Evolutionary conservation across 2,329 filamentous ascomycete genomes (phyloP).

Genomic region (Fusarium sulawesiense): DNA sequence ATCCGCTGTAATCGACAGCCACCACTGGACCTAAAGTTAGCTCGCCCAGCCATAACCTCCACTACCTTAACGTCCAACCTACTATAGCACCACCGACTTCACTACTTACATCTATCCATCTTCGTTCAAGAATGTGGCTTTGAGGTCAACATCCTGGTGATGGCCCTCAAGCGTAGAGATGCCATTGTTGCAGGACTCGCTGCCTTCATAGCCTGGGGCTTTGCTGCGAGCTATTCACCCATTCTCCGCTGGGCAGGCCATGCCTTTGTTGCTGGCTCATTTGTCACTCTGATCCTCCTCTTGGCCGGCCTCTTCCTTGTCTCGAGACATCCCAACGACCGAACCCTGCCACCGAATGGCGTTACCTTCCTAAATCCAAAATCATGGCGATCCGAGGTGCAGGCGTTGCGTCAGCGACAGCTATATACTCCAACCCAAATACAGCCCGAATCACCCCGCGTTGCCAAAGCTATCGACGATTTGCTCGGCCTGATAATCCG

Average conservation of each 20-base stretch:
- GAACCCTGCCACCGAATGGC: slow-evolving; percentile 56
- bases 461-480: slow-evolving; percentile 84
- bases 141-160: slow-evolving; percentile 53
- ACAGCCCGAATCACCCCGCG: slow-evolving; percentile 78
- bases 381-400: slow-evolving; percentile 77
- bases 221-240: slow-evolving; percentile 84
- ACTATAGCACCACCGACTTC: slow-evolving; percentile 13
- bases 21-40: slow-evolving; percentile 17
- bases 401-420: slow-evolving; percentile 72
- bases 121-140: slow-evolving; percentile 49
- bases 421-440: slow-evolving; percentile 76
- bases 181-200: slow-evolving; percentile 74
- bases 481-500: slow-evolving; percentile 80
- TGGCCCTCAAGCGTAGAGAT: slow-evolving; percentile 81
- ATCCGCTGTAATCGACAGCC: slow-evolving; percentile 43
- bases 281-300: slow-evolving; percentile 66
- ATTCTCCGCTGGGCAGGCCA: slow-evolving; percentile 85
- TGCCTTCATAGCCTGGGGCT: slow-evolving; percentile 88
- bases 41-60: slow-evolving; percentile 12
- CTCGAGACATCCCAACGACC: slow-evolving; percentile 62
- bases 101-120: slow-evolving; percentile 37
- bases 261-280: slow-evolving; percentile 78
- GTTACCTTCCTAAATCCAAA: slow-evolving; percentile 70
- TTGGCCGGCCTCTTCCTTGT: slow-evolving; percentile 66
- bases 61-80: slow-evolving; percentile 14